phyloP scores from a whole-genome alignment of 495 filamentous ascomycete genomes.

The Hyaloscypha variabilis region DNA sequence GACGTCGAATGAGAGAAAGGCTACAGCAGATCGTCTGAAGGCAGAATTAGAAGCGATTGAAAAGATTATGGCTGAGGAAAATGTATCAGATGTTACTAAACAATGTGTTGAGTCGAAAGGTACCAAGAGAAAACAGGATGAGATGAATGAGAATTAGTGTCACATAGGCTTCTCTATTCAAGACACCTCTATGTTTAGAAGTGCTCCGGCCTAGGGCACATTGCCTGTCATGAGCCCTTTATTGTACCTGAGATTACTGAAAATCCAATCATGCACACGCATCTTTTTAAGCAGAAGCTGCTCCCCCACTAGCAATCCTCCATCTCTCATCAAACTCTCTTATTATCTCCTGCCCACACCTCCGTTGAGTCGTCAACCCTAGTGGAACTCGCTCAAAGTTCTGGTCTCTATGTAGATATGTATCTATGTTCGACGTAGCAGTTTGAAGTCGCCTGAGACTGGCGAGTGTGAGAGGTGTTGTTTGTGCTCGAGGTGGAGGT shows the following conservation, averaged over 20 bases:
- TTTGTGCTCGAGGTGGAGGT: not conserved
- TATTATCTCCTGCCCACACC: not conserved
- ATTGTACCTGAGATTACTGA: not conserved
- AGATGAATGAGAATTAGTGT: too few species aligned
- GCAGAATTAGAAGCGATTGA: too few species aligned
- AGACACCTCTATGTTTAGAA: too few species aligned
- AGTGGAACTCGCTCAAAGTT: conserved; percentile 8
- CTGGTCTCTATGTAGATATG: not conserved
- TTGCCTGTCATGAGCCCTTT: not conserved
- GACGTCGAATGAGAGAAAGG: not conserved
- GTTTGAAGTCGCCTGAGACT: not conserved
- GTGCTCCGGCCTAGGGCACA: too few species aligned
- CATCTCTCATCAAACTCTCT: conserved; percentile 2
- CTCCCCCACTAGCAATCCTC: conserved; percentile 1
- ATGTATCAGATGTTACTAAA: too few species aligned
- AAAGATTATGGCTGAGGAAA: too few species aligned
- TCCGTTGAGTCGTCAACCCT: not conserved
- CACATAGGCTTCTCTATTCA: too few species aligned
- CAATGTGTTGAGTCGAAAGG: too few species aligned
- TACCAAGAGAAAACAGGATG: too few species aligned
- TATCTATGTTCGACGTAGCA: not conserved
- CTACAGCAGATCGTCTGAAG: too few species aligned
- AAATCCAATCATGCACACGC: too few species aligned
- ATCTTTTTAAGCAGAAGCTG: not conserved
- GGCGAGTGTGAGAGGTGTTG: not conserved